A percentile compares a stretch with the other conserved stretches of the same genome.
Evolutionary conservation across 1,284 basidiomycete species (phyloP).

Genomic region (Sphaerobolus stellatus): DNA sequence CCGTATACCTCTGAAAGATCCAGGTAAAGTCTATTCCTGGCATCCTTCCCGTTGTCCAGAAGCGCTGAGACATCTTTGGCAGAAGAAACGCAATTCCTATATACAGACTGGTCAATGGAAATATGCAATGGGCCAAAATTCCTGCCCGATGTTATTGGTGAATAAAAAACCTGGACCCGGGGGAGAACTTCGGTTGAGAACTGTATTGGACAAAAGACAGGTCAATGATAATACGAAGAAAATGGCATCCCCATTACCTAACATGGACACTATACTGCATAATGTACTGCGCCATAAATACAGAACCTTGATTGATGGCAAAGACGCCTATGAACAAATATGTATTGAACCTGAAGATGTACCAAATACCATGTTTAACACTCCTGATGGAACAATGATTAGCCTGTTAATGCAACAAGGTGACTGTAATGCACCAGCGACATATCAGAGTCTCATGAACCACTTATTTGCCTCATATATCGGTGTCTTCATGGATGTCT

Average conservation of each 20-base stretch:
- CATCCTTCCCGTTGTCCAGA: slow-evolving; percentile 30
- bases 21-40: slow-evolving; percentile 29
- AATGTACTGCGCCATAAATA: slow-evolving; percentile 20
- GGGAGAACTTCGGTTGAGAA: slow-evolving; percentile 19
- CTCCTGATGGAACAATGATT: slow-evolving; percentile 35
- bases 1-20: slow-evolving; percentile 33
- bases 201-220: slow-evolving; percentile 18
- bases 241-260: slow-evolving; percentile 24
- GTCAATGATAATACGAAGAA: slow-evolving; percentile 26
- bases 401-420: slow-evolving; percentile 34
- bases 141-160: slow-evolving; percentile 36
- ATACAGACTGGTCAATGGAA: slow-evolving; percentile 29
- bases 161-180: slow-evolving; percentile 29
- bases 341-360: slow-evolving; percentile 33
- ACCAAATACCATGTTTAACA: slow-evolving; percentile 20
- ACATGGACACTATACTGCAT: slow-evolving; percentile 30
- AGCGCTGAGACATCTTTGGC: slow-evolving; percentile 27
- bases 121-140: slow-evolving; percentile 24
- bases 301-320: slow-evolving; percentile 20
- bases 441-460: slow-evolving; percentile 32
- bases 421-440: slow-evolving; percentile 28
- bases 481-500: slow-evolving; percentile 27
- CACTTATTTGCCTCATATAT: slow-evolving; percentile 28
- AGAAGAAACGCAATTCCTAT: slow-evolving; percentile 29
- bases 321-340: slow-evolving; percentile 35